These are phyloP conservation scores for Oidiodendron maius DNA, from an alignment of 495 filamentous ascomycete genomes.

Conservation along the genomic window DNA sequence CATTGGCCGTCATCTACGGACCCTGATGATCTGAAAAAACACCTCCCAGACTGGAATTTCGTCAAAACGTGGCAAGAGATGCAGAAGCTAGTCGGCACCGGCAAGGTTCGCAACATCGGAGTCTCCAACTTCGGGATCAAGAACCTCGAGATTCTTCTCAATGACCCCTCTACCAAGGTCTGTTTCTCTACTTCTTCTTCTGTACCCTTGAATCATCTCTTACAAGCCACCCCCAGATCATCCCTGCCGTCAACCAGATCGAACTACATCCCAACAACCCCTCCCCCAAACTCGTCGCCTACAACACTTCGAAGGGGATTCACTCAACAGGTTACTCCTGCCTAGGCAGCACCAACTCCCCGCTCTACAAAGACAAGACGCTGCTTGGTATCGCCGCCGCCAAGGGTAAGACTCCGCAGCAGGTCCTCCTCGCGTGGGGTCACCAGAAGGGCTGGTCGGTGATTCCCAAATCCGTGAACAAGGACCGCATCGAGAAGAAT, in stretches of 20 bases:
- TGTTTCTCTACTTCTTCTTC: neutral
- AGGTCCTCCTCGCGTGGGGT: conserved; percentile 70
- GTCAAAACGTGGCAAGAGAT: conserved; percentile 75
- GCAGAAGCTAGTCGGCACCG: conserved; percentile 61
- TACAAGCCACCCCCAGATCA: conserved; percentile 50
- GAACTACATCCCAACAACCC: conserved; percentile 66
- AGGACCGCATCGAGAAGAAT: conserved; percentile 69
- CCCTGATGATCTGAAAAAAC: conserved; percentile 61
- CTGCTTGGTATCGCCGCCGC: conserved; percentile 66
- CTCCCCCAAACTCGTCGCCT: conserved; percentile 59
- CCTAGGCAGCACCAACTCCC: conserved; percentile 70
- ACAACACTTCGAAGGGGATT: conserved; percentile 66
- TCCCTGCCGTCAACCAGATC: conserved; percentile 86
- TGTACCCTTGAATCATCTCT: too few relatives aligned
- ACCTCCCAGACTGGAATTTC: conserved; percentile 58
- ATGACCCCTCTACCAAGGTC: conserved; percentile 18
- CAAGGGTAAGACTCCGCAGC: conserved; percentile 55
- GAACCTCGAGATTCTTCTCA: conserved; percentile 67
- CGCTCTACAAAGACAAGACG: conserved; percentile 60
- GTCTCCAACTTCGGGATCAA: conserved; percentile 75
- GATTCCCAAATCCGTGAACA: conserved; percentile 75
- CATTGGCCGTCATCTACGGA: conserved; percentile 69
- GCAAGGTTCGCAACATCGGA: conserved; percentile 71
- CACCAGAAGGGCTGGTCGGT: conserved; percentile 68
- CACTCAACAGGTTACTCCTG: conserved; percentile 71